These are phyloP conservation scores for Dryas alaskensis DNA, from an alignment of 306 rosid genomes.

Conservation along the genomic window DNA sequence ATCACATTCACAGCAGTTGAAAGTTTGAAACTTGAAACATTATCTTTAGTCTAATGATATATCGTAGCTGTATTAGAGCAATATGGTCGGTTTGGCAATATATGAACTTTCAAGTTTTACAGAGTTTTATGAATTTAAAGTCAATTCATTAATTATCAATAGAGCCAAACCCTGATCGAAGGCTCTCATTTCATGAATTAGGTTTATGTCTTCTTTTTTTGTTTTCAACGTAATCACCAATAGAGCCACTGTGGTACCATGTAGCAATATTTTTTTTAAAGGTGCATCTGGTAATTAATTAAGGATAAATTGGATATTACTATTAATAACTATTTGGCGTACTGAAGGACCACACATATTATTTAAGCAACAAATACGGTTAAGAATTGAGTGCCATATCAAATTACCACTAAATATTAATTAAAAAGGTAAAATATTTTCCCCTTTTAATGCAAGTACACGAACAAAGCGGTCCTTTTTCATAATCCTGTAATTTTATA, in stretches of 20 bases:
- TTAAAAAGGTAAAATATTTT: no score
- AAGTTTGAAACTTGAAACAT: no score
- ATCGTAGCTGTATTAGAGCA: background rate
- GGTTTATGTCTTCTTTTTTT: background rate
- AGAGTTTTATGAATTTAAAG: background rate
- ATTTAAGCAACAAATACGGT: background rate
- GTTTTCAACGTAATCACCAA: background rate
- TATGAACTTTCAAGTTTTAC: background rate
- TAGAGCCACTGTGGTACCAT: background rate
- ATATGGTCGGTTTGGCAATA: background rate
- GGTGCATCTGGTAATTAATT: background rate
- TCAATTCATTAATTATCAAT: background rate
- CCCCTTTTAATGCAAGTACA: background rate
- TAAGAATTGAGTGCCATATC: background rate
- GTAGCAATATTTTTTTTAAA: no score
- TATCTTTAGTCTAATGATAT: no score
- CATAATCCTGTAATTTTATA: background rate
- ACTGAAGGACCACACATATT: background rate
- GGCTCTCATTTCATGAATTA: no score
- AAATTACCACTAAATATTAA: background rate
- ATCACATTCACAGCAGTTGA: no score
- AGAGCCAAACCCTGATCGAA: background rate
- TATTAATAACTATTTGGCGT: no score
- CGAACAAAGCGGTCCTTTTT: background rate
- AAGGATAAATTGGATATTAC: no score